A percentile compares a stretch with the other conserved stretches of the same genome.
Evolutionary conservation across 1,284 basidiomycete genomes (phyloP).

Genomic region (Cryptococcus hybrid): DNA sequence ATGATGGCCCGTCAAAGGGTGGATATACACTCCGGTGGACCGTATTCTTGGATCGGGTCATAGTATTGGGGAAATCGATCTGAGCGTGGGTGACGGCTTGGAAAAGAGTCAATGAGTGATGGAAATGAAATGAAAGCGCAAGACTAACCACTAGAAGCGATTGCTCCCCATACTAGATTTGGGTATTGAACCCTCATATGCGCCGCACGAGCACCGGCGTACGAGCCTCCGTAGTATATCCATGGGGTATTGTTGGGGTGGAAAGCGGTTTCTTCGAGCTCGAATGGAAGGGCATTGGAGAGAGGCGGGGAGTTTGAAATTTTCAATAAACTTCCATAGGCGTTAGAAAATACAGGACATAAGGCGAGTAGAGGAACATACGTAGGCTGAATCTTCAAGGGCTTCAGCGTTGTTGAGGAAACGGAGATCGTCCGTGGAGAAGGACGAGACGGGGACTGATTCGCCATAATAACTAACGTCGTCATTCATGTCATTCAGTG

Average conservation of each 20-base stretch:
- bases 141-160: conserved; percentile 72
- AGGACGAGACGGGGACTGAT: conserved; percentile 64
- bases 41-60: conserved; percentile 77
- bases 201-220: conserved; percentile 90
- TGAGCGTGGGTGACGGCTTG: conserved; percentile 55
- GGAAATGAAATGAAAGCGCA: background rate
- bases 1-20: conserved; percentile 66
- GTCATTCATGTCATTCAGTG: background rate
- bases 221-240: conserved; percentile 84
- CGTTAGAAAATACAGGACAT: background rate
- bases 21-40: conserved; percentile 66
- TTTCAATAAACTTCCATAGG: conserved; percentile 67
- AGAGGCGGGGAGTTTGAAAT: conserved; percentile 62
- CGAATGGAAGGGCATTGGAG: conserved; percentile 55
- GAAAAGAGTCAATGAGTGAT: conserved; percentile 2
- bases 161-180: conserved; percentile 83
- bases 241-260: conserved; percentile 62
- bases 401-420: conserved; percentile 86
- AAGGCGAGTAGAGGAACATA: conserved; percentile 8
- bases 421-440: conserved; percentile 77
- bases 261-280: conserved; percentile 56
- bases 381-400: conserved; percentile 80
- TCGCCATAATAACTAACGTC: conserved; percentile 55
- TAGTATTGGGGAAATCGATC: conserved; percentile 62
- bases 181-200: conserved; percentile 77